Evolutionary conservation across 2,329 filamentous ascomycete species (phyloP).

Genomic region (Tolypocladium paradoxum): DNA sequence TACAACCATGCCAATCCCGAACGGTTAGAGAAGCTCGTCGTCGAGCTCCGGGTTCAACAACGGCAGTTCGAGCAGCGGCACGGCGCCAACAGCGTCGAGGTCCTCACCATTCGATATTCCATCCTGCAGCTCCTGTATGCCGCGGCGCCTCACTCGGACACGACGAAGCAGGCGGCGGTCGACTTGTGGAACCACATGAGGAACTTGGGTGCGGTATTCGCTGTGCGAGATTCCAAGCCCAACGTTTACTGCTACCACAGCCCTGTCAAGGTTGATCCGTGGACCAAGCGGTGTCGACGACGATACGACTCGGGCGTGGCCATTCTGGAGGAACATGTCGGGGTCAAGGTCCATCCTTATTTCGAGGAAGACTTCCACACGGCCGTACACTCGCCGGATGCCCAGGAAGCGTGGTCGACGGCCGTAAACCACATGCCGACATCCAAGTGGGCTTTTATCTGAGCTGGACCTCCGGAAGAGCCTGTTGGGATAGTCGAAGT

Average conservation of each 20-base stretch:
- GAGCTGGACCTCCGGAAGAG: slow-evolving; percentile 8
- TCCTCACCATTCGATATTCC: slow-evolving; percentile 27
- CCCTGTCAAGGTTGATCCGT: slow-evolving; percentile 31
- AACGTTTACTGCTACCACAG: slow-evolving; percentile 33
- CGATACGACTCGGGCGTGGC: slow-evolving; percentile 26
- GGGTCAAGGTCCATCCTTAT: slow-evolving; percentile 26
- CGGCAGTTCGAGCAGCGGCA: slow-evolving; percentile 23
- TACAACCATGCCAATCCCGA: slow-evolving; percentile 26
- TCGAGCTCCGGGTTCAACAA: slow-evolving; percentile 25
- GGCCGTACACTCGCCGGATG: slow-evolving; percentile 24
- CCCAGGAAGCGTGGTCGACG: slow-evolving; percentile 25
- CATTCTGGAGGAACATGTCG: slow-evolving; percentile 26
- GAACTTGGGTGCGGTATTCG: slow-evolving; percentile 22
- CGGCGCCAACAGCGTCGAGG: slow-evolving; percentile 22
- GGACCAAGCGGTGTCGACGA: slow-evolving; percentile 30
- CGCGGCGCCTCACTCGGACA: slow-evolving; percentile 20
- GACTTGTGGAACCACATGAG: slow-evolving; percentile 27
- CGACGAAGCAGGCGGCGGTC: slow-evolving; percentile 22
- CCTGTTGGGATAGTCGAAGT: background rate
- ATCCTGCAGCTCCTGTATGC: slow-evolving; percentile 29
- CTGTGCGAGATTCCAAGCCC: slow-evolving; percentile 24
- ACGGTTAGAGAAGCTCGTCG: slow-evolving; percentile 24
- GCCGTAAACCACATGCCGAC: slow-evolving; percentile 19
- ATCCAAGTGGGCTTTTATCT: slow-evolving; percentile 22
- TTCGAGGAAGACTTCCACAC: slow-evolving; percentile 34